These are phyloP conservation scores for Sporothrix variecibatus DNA, from an alignment of 2,329 filamentous ascomycete genomes.

Conservation along the genomic window DNA sequence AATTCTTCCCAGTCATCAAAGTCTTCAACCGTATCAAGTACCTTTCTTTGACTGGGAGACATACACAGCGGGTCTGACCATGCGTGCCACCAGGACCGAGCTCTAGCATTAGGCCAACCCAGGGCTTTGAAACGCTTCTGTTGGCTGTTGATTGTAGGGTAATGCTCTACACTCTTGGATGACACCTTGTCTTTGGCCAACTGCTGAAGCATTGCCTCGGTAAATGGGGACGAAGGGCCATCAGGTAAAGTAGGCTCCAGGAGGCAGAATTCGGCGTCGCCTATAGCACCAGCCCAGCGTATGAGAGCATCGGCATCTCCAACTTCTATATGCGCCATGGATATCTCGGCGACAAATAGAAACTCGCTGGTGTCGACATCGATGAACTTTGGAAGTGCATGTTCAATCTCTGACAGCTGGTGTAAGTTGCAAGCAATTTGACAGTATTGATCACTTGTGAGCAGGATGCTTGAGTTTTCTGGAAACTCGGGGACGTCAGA, in stretches of 20 bases:
- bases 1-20: conserved; percentile 99
- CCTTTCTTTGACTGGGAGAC: conserved; percentile 56
- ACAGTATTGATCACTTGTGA: conserved; percentile 70
- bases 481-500: conserved; percentile 48
- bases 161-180: conserved; percentile 71
- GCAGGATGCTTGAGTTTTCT: conserved; percentile 52
- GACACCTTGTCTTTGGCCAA: conserved; percentile 80
- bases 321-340: conserved; percentile 85
- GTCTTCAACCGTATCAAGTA: conserved; percentile 71
- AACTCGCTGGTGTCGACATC: conserved; percentile 62
- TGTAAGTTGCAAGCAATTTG: conserved; percentile 82
- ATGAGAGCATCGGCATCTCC: conserved; percentile 73
- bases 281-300: conserved; percentile 70
- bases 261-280: conserved; percentile 71
- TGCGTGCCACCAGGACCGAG: conserved; percentile 76
- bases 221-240: conserved; percentile 78
- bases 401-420: conserved; percentile 62
- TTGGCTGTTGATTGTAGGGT: conserved; percentile 68
- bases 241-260: conserved; percentile 85
- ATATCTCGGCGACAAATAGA: conserved; percentile 86
- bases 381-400: conserved; percentile 59
- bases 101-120: conserved; percentile 67
- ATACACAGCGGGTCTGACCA: conserved; percentile 75
- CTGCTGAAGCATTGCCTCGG: conserved; percentile 79
- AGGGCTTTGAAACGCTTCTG: conserved; percentile 63